Evolutionary conservation across 2,329 filamentous ascomycete species (phyloP).

Genomic region (Epichloe sp.): DNA sequence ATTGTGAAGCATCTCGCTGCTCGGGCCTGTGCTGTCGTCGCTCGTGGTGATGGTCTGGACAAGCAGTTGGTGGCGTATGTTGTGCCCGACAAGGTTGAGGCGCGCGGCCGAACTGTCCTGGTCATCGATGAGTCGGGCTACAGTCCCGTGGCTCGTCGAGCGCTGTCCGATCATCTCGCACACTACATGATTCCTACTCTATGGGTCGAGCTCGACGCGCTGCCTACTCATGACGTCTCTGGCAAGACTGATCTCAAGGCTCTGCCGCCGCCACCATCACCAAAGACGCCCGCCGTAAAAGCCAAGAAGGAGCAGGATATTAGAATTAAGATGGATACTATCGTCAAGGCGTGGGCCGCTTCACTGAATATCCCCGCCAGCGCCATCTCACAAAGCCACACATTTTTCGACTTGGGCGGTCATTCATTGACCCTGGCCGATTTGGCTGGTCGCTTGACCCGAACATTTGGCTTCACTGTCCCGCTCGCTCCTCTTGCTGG

Average conservation of each 20-base stretch:
- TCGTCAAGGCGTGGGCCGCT: slow-evolving; percentile 60
- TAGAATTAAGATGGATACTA: slow-evolving; percentile 51
- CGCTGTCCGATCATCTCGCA: slow-evolving; percentile 52
- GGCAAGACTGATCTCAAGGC: slow-evolving; percentile 65
- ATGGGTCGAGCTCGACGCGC: slow-evolving; percentile 58
- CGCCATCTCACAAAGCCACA: slow-evolving; percentile 55
- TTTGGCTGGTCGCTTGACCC: slow-evolving; percentile 55
- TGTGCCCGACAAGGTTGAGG: slow-evolving; percentile 50
- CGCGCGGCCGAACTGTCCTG: slow-evolving; percentile 43
- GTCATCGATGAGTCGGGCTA: slow-evolving; percentile 59
- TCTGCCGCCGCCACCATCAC: slow-evolving; percentile 50
- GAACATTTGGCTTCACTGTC: slow-evolving; percentile 59
- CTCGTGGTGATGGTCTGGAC: slow-evolving; percentile 64
- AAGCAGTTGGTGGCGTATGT: slow-evolving; percentile 66
- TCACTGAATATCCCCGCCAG: slow-evolving; percentile 51
- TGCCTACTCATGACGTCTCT: slow-evolving; percentile 67
- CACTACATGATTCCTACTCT: slow-evolving; percentile 74
- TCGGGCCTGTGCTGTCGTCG: slow-evolving; percentile 55
- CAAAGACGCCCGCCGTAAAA: slow-evolving; percentile 28
- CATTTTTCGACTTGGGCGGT: slow-evolving; percentile 71
- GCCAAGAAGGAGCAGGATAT: slow-evolving; percentile 41
- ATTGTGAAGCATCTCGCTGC: slow-evolving; percentile 59
- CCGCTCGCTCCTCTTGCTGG: slow-evolving; percentile 59
- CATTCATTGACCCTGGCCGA: slow-evolving; percentile 70
- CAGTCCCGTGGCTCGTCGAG: slow-evolving; percentile 54